phyloP scores from a whole-genome alignment of 805 yeast species.

The Myxozyma vanderwaltii region DNA sequence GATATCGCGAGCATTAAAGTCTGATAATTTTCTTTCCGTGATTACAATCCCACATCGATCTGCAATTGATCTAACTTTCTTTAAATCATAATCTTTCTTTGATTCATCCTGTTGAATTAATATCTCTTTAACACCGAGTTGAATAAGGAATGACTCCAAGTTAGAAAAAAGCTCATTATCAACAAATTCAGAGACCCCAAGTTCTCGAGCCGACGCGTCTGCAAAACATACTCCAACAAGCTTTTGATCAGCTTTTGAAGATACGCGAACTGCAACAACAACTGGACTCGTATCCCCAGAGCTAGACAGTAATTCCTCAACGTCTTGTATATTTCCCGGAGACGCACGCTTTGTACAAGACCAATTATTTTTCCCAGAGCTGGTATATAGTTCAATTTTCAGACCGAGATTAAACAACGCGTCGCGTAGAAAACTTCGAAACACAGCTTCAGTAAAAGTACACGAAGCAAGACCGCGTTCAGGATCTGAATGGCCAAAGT shows the following conservation, averaged over 20 bases:
- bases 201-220: conserved; percentile 65
- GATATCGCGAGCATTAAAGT: conserved; percentile 65
- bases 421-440: conserved; percentile 62
- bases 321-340: conserved; percentile 83
- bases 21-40: conserved; percentile 58
- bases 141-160: conserved; percentile 81
- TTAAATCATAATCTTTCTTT: conserved; percentile 54
- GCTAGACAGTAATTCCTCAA: conserved; percentile 66
- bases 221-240: conserved; percentile 77
- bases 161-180: conserved; percentile 89
- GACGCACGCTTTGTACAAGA: conserved; percentile 65
- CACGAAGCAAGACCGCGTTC: conserved; percentile 60
- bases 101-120: conserved; percentile 55
- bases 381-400: conserved; percentile 75
- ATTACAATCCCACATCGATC: conserved; percentile 77
- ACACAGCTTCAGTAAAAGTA: conserved; percentile 75
- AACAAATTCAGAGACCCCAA: conserved; percentile 75
- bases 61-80: conserved; percentile 68
- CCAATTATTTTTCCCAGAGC: conserved; percentile 50
- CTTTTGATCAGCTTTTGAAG: conserved; percentile 48
- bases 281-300: conserved; percentile 54
- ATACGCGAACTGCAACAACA: conserved; percentile 55
- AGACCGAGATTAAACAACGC: conserved; percentile 70
- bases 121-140: conserved; percentile 85
- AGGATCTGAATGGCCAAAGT: conserved; percentile 41